phyloP scores from a whole-genome alignment of 352 stramenopile genomes.

The Globisporangium cederbergense region DNA sequence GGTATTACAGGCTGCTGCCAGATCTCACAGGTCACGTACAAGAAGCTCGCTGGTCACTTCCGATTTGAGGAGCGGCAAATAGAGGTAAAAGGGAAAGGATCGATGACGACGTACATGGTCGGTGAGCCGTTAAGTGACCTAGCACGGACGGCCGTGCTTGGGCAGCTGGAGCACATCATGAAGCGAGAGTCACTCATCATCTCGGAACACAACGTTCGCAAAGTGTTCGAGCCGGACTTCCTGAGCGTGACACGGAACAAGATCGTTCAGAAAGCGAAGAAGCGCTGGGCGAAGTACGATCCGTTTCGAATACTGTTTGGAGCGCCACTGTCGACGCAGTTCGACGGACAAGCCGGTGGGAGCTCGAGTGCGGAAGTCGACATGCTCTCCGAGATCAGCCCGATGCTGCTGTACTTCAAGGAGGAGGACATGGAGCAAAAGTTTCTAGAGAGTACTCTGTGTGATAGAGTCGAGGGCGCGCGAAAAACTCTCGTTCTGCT shows the following conservation, averaged over 20 bases:
- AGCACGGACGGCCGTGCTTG: slow-evolving; percentile 48
- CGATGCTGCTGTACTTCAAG: slow-evolving; percentile 59
- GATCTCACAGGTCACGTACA: slow-evolving; percentile 78
- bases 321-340: slow-evolving; percentile 34
- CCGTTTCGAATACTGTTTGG: slow-evolving; percentile 51
- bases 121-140: slow-evolving; percentile 65
- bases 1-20: slow-evolving; percentile 77
- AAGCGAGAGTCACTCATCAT: slow-evolving; percentile 67
- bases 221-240: slow-evolving; percentile 49
- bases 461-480: slow-evolving; percentile 59
- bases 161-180: slow-evolving; percentile 62
- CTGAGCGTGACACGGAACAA: slow-evolving; percentile 44
- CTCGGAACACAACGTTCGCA: slow-evolving; percentile 38
- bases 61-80: slow-evolving; percentile 77
- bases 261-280: slow-evolving; percentile 46
- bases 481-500: slow-evolving; percentile 55
- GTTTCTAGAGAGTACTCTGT: slow-evolving; percentile 64
- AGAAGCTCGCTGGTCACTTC: slow-evolving; percentile 75
- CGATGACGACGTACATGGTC: slow-evolving; percentile 82
- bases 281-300: slow-evolving; percentile 59
- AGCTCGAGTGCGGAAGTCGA: slow-evolving; percentile 48
- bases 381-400: slow-evolving; percentile 65
- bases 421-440: slow-evolving; percentile 72
- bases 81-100: slow-evolving; percentile 85
- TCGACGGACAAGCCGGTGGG: slow-evolving; percentile 16